phyloP scores from a whole-genome alignment of 1,284 basidiomycete species.

The Phylloboletellus chloephorus region DNA sequence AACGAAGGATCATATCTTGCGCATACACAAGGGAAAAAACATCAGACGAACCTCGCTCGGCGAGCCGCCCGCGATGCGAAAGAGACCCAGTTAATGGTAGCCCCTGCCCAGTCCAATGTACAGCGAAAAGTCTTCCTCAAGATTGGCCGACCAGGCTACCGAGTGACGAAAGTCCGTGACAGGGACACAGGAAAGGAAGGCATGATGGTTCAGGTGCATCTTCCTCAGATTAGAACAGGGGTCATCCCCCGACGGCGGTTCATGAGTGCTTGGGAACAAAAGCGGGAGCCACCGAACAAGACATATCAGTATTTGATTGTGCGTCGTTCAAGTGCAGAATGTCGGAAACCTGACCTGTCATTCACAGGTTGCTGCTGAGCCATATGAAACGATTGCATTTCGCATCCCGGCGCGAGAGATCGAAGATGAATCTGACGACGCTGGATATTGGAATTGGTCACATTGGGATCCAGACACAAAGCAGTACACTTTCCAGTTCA shows the following conservation, averaged over 20 bases:
- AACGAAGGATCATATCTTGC: conserved; percentile 99
- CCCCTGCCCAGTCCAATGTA: conserved; percentile 68
- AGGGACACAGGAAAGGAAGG: conserved; percentile 78
- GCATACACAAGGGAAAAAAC: conserved; percentile 99
- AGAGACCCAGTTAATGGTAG: conserved; percentile 82
- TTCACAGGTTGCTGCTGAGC: conserved; percentile 89
- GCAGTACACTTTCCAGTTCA: conserved; percentile 93
- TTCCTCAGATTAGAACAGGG: conserved; percentile 89
- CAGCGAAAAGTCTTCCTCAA: conserved; percentile 95
- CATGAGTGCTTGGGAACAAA: conserved; percentile 99
- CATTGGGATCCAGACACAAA: conserved; percentile 97
- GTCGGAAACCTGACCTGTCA: conserved; percentile 9
- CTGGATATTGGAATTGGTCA: conserved; percentile 91
- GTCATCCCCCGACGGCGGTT: conserved; percentile 87
- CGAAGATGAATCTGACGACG: conserved; percentile 88
- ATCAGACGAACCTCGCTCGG: conserved; percentile 96
- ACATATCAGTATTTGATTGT: conserved; percentile 97
- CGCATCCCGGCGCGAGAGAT: conserved; percentile 97
- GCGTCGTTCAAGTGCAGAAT: conserved; percentile 34
- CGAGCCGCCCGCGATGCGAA: conserved; percentile 95
- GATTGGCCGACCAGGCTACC: conserved; percentile 94
- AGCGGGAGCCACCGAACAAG: conserved; percentile 90
- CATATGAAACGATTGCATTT: conserved; percentile 98
- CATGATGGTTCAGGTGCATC: conserved; percentile 93
- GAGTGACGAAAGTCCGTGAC: conserved; percentile 86